A percentile compares a stretch with the other conserved stretches of the same genome.
Conservation (phyloP, 441 rosid species). For the Gossypium aridum region DNA sequence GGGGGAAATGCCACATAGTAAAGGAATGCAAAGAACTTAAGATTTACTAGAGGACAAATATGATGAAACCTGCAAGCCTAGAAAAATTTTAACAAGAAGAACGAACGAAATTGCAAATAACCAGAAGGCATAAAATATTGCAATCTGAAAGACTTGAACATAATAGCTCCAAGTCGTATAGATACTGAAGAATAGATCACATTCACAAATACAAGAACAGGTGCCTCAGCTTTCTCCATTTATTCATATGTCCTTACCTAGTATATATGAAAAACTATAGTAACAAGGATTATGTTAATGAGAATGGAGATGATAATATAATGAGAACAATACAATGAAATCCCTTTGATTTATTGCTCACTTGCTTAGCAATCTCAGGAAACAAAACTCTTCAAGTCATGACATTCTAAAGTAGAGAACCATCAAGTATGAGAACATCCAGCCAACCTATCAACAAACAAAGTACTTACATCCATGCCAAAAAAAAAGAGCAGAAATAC, state of each 20-base stretch:
- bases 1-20: background rate
- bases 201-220: background rate
- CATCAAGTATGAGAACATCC: background rate
- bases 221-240: background rate
- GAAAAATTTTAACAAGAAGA: background rate
- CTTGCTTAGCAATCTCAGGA: background rate
- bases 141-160: background rate
- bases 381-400: background rate
- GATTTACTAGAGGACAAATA: background rate
- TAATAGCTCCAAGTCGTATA: background rate
- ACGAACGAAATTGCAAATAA: background rate
- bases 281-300: background rate
- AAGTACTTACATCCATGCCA: background rate
- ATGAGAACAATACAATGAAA: background rate
- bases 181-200: background rate
- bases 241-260: background rate
- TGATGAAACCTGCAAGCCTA: conserved; percentile 1
- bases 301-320: background rate
- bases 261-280: background rate
- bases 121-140: background rate
- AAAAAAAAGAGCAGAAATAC: conserved; percentile 25
- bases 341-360: background rate
- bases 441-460: conserved; percentile 8
- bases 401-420: background rate
- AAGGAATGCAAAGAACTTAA: conserved; percentile 4